Evolutionary conservation across 2,329 filamentous ascomycete species (phyloP).

Genomic region (Aspergillus proliferans): DNA sequence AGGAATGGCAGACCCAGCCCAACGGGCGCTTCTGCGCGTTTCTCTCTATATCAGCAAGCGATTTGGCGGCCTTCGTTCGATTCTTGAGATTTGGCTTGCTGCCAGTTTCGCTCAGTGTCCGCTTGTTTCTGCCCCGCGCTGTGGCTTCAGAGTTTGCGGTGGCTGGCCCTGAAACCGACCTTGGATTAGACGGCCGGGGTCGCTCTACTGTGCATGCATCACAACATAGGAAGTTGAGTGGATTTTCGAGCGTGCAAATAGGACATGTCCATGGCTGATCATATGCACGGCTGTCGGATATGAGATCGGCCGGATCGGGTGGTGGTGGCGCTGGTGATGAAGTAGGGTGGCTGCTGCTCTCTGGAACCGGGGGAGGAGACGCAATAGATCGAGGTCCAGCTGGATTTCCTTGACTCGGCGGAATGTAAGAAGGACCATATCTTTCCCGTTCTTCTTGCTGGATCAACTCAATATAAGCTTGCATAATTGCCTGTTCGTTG

Average conservation of each 20-base stretch:
- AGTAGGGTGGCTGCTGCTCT: conserved; percentile 17
- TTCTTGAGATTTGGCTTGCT: conserved; percentile 22
- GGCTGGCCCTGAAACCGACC: conserved; percentile 7
- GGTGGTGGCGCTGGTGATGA: conserved; percentile 1
- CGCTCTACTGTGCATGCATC: conserved; percentile 55
- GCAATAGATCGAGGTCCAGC: conserved; percentile 39
- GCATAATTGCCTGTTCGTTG: conserved; percentile 78
- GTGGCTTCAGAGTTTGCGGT: conserved; percentile 2
- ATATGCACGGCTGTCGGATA: conserved; percentile 25
- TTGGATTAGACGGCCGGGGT: conserved; percentile 27
- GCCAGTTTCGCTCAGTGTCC: conserved; percentile 10
- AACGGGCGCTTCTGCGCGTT: conserved; percentile 43
- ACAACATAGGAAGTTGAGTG: conserved; percentile 53
- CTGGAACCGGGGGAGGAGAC: conserved; percentile 34
- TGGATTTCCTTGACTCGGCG: conserved; percentile 49
- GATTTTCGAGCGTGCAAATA: conserved; percentile 58
- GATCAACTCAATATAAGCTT: conserved; percentile 78
- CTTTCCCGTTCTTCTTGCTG: conserved; percentile 67
- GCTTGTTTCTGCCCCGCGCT: conserved; percentile 16
- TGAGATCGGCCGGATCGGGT: conserved; percentile 10
- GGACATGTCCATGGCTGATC: conserved; percentile 52
- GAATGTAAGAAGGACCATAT: conserved; percentile 52
- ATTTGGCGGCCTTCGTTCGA: conserved; percentile 29
- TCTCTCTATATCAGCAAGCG: conserved; percentile 32
- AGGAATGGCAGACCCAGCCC: conserved; percentile 55